These are phyloP conservation scores for Penicillium sp. DNA, from an alignment of 2,329 filamentous ascomycete genomes.

Conservation along the genomic window DNA sequence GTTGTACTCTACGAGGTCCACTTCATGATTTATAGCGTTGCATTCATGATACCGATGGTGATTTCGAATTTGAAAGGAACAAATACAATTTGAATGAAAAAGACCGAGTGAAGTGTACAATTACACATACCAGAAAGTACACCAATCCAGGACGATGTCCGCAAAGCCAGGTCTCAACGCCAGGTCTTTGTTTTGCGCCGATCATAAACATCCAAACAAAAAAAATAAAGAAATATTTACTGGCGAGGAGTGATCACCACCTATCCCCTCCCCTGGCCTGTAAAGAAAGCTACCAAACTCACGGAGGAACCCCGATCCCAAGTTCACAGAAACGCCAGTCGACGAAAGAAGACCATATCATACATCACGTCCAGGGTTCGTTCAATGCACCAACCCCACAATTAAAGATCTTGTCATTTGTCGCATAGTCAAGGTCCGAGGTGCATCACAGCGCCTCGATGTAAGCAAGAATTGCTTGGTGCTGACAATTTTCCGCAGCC, in stretches of 20 bases:
- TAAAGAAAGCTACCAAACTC: slow-evolving; percentile 2
- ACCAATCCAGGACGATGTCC: neutral
- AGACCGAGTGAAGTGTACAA: slow-evolving; percentile 8
- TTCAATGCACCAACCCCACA: neutral
- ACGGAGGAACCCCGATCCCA: neutral
- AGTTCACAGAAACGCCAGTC: neutral
- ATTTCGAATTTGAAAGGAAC: neutral
- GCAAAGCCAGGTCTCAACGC: slow-evolving; percentile 5
- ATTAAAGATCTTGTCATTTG: neutral
- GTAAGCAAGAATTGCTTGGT: neutral
- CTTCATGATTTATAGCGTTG: neutral
- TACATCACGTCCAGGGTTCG: neutral
- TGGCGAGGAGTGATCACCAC: slow-evolving; percentile 1
- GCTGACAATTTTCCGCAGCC: neutral
- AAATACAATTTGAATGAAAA: neutral
- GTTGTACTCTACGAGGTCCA: neutral
- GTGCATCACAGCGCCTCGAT: neutral
- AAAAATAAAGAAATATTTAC: slow-evolving; percentile 17
- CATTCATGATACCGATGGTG: neutral
- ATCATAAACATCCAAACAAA: slow-evolving; percentile 10
- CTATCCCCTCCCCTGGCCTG: neutral
- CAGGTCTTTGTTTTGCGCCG: slow-evolving; percentile 12
- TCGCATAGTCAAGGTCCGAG: neutral
- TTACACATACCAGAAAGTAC: neutral
- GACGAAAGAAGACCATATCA: neutral